phyloP scores from a whole-genome alignment of 2,329 filamentous ascomycete genomes.

The Diaporthe ampelina region DNA sequence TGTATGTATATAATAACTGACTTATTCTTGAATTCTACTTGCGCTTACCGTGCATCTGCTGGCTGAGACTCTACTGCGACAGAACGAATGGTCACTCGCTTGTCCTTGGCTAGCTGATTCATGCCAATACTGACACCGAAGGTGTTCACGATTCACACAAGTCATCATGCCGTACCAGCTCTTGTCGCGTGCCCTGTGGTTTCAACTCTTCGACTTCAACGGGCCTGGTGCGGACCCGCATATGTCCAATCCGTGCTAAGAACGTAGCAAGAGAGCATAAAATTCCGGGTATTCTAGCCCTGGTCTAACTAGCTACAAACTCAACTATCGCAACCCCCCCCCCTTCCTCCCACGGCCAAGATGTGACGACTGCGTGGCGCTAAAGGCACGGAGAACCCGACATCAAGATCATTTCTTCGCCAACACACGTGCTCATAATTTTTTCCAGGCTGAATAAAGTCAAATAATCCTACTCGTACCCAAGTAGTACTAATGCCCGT shows the following conservation, averaged over 20 bases:
- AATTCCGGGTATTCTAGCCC: neutral
- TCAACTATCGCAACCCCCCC: neutral
- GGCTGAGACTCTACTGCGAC: constrained; percentile 9
- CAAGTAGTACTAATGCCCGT: neutral
- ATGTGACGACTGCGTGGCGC: no score
- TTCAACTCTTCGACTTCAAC: neutral
- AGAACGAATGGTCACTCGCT: neutral
- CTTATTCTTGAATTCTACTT: neutral
- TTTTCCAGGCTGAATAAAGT: constrained; percentile 15
- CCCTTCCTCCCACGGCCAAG: no score
- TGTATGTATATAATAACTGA: no score
- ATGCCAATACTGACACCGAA: neutral
- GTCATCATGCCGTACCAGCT: constrained; percentile 1
- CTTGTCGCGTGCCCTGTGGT: no score
- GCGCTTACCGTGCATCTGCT: neutral
- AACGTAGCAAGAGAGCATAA: neutral
- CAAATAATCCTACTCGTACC: constrained; percentile 6
- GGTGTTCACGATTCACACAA: neutral
- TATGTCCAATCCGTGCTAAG: neutral
- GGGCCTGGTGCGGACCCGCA: neutral
- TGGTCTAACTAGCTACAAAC: neutral
- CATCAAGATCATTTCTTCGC: neutral
- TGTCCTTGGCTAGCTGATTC: constrained; percentile 1
- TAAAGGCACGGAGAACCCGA: neutral
- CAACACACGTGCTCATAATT: constrained; percentile 20